Base-by-base conservation (phyloP, 352 stramenopile genomes). In the Globisporangium paddicum region DNA sequence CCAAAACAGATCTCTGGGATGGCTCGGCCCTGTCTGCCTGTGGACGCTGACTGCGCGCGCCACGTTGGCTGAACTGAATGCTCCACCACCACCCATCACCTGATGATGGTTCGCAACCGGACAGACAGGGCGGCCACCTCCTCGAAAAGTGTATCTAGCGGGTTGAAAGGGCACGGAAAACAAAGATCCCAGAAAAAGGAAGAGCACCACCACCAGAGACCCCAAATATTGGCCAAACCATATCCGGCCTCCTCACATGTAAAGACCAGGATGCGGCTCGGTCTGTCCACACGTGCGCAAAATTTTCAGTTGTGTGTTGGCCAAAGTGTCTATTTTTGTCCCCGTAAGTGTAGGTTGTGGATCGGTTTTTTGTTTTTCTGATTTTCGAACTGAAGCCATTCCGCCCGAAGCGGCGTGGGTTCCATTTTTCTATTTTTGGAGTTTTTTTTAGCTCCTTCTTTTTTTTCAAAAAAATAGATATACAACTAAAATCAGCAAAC, bases 331-430 rank as follows among this genome's bases (percentile, higher is more conserved):
- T 46, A 46, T 46, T 46, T 46, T 46, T 46, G 19, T 46, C 7
- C 40, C 40, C n/a, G 13, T 25, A 54, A 42, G 47, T 54, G 47
- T 54, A 54, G 18, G 40, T 42, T 18, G 37, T 19, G 18, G 7
- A 37, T 37, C 32, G 32, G 18, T 37, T 37, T 37, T 37, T 11
- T 41, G 18, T 41, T 38, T 23, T 38, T 53, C 46, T 37, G 25
- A 37, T 41, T 42, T 54, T 54, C 26, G 47, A 54, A 54, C 47
- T 54, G 47, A 54, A 54, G 47, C 47, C 47, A 54, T 54, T n/a
- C 35, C 35, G 6, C 8, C 16, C 30, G 47, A 54, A 54, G 47
- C 28, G 47, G 10, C 47, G 30, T 34, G 47, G 5, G 28, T 28
- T 46, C 40, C 40, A 26, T 26, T 23, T 45, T 46, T 46, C 40